Evolutionary conservation across 2,329 filamentous ascomycete species (phyloP).

Genomic region (Cordyceps cicadae): DNA sequence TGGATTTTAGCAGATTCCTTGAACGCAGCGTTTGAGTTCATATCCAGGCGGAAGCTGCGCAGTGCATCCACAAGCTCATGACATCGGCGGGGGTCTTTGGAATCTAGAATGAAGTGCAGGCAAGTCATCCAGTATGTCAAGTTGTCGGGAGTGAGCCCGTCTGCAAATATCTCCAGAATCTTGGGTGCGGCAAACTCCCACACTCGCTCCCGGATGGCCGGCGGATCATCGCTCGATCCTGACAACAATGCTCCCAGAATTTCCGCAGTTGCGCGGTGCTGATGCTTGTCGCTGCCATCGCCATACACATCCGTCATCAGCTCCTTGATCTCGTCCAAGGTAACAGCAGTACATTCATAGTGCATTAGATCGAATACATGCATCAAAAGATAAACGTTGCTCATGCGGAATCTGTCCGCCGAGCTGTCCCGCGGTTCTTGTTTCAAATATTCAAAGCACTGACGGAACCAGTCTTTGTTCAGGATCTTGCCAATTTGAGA

Average conservation of each 20-base stretch:
- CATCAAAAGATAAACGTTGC: slow-evolving; percentile 76
- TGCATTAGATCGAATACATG: slow-evolving; percentile 88
- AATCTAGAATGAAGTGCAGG: slow-evolving; percentile 78
- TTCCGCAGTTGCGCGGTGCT: slow-evolving; percentile 90
- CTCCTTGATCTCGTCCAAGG: slow-evolving; percentile 80
- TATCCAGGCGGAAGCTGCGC: slow-evolving; percentile 79
- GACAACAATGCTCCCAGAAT: slow-evolving; percentile 80
- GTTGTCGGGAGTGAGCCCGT: slow-evolving; percentile 90
- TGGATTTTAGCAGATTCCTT: slow-evolving; percentile 97
- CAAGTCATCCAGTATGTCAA: slow-evolving; percentile 92
- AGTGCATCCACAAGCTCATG: slow-evolving; percentile 81
- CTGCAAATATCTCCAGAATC: slow-evolving; percentile 76
- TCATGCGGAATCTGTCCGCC: slow-evolving; percentile 82
- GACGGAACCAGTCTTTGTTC: slow-evolving; percentile 75
- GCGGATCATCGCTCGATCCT: slow-evolving; percentile 69
- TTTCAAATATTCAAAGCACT: slow-evolving; percentile 88
- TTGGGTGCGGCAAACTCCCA: slow-evolving; percentile 91
- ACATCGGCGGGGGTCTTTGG: slow-evolving; percentile 79
- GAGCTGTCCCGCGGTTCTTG: slow-evolving; percentile 82
- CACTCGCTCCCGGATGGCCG: slow-evolving; percentile 63
- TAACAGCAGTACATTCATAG: slow-evolving; percentile 66
- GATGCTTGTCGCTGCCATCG: slow-evolving; percentile 93
- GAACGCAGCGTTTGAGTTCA: slow-evolving; percentile 93
- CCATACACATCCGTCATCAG: slow-evolving; percentile 71
- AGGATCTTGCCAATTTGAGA: slow-evolving; percentile 73